A percentile compares a stretch with the other conserved stretches of the same genome.
Conservation (phyloP, 148 eudicot genomes). For the Vaccinium darrowii region DNA sequence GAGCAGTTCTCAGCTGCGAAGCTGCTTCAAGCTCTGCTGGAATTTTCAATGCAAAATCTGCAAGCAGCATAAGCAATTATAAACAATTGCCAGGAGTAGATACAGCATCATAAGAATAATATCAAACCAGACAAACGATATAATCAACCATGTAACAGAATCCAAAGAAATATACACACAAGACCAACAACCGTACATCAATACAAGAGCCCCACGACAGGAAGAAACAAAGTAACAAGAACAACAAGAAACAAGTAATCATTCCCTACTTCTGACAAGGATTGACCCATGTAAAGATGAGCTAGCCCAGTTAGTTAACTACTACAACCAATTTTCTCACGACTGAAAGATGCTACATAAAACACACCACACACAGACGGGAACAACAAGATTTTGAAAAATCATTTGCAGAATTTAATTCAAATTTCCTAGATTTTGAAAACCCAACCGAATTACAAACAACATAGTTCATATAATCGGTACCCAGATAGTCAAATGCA, state of each 20-base stretch:
- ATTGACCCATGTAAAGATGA: not conserved
- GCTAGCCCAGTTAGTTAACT: not conserved
- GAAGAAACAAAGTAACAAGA: not conserved
- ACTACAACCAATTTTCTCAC: not conserved
- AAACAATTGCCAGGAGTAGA: not conserved
- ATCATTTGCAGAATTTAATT: not conserved
- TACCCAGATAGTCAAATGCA: conserved; percentile 16
- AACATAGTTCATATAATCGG: not conserved
- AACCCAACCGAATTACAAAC: not conserved
- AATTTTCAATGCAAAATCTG: conserved; percentile 51
- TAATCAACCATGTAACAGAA: not conserved
- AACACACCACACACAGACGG: not conserved
- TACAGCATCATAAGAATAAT: not conserved
- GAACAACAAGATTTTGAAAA: not conserved
- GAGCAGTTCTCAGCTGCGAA: conserved; percentile 59
- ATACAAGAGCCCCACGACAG: not conserved
- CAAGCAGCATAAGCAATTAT: not conserved
- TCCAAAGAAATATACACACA: not conserved
- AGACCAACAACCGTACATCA: not conserved
- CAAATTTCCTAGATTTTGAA: not conserved
- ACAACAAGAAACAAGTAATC: not conserved
- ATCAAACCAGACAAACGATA: not conserved
- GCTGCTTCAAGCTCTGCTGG: conserved; percentile 82
- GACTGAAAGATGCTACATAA: not conserved
- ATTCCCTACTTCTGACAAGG: not conserved